Conservation (phyloP, 2,329 filamentous ascomycete genomes). For the Ceratocystis lukuohia region DNA sequence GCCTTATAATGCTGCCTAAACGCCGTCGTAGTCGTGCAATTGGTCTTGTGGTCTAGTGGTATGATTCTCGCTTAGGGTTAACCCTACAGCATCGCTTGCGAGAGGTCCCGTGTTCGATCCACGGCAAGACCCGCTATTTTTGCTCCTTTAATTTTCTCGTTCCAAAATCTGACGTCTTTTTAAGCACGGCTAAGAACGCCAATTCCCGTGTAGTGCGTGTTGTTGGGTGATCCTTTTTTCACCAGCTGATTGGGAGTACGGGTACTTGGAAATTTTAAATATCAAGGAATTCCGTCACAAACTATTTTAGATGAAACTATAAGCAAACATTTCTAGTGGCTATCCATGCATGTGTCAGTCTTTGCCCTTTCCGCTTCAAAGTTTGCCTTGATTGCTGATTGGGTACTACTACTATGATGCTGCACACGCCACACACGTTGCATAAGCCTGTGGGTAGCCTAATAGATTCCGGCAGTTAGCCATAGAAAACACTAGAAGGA, state of each 20-base stretch:
- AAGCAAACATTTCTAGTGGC: too few species aligned
- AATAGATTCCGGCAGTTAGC: neutral
- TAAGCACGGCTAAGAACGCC: too few species aligned
- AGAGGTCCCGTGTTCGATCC: conserved; percentile 23
- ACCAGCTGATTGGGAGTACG: too few species aligned
- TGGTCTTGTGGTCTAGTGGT: conserved; percentile 50
- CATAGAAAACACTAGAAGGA: neutral
- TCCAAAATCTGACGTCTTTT: too few species aligned
- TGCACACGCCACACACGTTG: neutral
- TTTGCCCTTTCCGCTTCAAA: neutral
- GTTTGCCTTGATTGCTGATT: neutral
- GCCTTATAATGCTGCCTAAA: neutral
- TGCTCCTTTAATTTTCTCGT: neutral
- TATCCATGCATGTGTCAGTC: too few species aligned
- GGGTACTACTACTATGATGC: neutral
- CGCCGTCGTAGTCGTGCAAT: rapidly evolving
- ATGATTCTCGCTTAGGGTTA: conserved; percentile 58
- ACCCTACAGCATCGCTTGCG: conserved; percentile 26
- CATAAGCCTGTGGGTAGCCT: neutral
- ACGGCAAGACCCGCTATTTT: conserved; percentile 20
- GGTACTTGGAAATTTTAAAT: too few species aligned
- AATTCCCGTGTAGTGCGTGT: too few species aligned
- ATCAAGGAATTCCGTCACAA: too few species aligned
- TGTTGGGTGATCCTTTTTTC: too few species aligned
- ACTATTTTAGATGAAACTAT: too few species aligned